Evolutionary conservation across 2,329 filamentous ascomycete genomes (phyloP).

Genomic region (Colletotrichum sp.): DNA sequence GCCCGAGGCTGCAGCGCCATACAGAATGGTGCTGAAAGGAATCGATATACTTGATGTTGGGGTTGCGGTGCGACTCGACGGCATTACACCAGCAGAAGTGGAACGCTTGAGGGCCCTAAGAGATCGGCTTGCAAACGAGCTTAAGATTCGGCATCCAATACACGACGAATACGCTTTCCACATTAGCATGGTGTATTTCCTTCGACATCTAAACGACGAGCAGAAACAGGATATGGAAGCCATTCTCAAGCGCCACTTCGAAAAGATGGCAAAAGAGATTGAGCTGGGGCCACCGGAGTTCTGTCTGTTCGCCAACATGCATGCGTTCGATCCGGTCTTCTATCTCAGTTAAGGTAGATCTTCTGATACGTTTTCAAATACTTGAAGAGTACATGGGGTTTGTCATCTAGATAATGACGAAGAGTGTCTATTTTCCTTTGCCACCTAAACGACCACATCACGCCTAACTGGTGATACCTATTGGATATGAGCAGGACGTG

Average conservation of each 20-base stretch:
- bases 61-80: not conserved
- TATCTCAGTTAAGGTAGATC: not conserved
- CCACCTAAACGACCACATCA: not conserved
- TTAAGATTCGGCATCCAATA: not conserved
- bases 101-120: not conserved
- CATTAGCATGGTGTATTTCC: not conserved
- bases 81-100: not conserved
- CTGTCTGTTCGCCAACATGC: not conserved
- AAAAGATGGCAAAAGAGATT: not conserved
- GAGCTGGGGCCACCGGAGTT: not conserved
- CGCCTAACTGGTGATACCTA: fast-evolving
- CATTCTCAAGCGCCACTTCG: not conserved
- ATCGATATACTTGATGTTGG: not conserved
- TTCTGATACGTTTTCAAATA: no score
- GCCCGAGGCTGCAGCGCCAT: not conserved
- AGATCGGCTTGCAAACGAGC: not conserved
- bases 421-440: not conserved
- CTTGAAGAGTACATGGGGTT: not conserved
- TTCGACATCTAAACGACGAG: not conserved
- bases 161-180: not conserved
- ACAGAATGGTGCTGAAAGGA: not conserved
- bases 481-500: not conserved
- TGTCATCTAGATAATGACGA: not conserved
- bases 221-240: not conserved
- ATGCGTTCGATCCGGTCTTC: not conserved